phyloP scores from a whole-genome alignment of 192 early-diverging fungal genomes.

The Podila epicladia region DNA sequence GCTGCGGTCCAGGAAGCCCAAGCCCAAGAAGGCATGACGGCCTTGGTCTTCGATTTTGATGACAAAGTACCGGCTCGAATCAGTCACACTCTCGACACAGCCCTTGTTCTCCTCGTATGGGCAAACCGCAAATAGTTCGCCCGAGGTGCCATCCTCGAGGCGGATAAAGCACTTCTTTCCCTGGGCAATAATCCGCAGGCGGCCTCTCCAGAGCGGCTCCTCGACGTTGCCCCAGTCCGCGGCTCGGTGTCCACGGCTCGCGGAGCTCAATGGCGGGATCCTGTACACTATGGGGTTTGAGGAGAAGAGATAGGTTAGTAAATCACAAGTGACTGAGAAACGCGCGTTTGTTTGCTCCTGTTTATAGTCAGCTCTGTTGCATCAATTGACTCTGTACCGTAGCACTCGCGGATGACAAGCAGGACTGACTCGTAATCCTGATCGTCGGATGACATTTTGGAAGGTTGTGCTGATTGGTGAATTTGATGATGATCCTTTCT shows the following conservation, averaged over 20 bases:
- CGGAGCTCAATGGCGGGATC: conserved; percentile 74
- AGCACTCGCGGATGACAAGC: conserved; percentile 81
- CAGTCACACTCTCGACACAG: conserved; percentile 81
- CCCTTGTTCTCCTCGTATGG: conserved; percentile 75
- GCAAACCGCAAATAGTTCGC: conserved; percentile 86
- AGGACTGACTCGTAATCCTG: conserved; percentile 83
- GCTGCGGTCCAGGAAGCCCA: conserved; percentile 86
- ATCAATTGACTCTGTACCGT: conserved; percentile 52
- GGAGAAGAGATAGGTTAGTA: not conserved
- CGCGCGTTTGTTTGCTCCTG: not conserved
- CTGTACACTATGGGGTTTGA: conserved; percentile 59
- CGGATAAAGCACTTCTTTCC: conserved; percentile 76
- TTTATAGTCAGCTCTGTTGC: not conserved
- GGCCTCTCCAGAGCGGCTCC: conserved; percentile 81
- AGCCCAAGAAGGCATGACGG: conserved; percentile 84
- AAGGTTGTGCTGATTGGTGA: not conserved
- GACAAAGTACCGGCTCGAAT: conserved; percentile 91
- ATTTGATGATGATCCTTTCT: not conserved
- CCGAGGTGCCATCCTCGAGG: conserved; percentile 73
- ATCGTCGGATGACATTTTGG: conserved; percentile 52
- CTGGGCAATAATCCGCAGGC: conserved; percentile 74
- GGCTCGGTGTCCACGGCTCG: conserved; percentile 63
- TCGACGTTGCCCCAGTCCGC: conserved; percentile 83
- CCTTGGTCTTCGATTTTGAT: conserved; percentile 78
- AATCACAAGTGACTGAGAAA: not conserved